Conservation (phyloP, 495 filamentous ascomycete genomes). For the Podospora australis region DNA sequence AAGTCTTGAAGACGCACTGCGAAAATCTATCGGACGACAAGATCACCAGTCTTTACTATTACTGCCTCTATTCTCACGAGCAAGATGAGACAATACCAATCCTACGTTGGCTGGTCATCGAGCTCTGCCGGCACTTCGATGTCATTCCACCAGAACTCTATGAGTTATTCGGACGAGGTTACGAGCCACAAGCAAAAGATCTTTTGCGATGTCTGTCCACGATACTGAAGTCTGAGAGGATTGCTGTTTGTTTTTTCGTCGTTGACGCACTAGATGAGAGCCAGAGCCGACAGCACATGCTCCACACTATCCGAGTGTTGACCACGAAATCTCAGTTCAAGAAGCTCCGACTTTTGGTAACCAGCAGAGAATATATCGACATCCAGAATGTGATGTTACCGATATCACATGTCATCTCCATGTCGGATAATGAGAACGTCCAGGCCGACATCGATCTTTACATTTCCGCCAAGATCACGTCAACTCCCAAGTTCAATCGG, state of each 20-base stretch:
- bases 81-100: constrained; percentile 27
- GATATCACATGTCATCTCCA: constrained; percentile 20
- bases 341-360: constrained; percentile 31
- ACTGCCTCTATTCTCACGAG: constrained; percentile 30
- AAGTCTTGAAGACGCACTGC: constrained; percentile 18
- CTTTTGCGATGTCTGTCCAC: constrained; percentile 6
- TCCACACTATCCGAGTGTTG: constrained; percentile 17
- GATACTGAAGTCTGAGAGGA: background rate
- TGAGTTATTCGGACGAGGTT: background rate
- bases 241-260: constrained; percentile 17
- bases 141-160: constrained; percentile 15
- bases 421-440: constrained; percentile 28
- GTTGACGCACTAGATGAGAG: constrained; percentile 32
- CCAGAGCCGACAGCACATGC: constrained; percentile 15
- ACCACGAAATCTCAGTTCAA: constrained; percentile 25
- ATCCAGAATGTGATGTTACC: constrained; percentile 21
- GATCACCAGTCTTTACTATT: constrained; percentile 25
- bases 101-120: constrained; percentile 23
- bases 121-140: constrained; percentile 24
- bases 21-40: constrained; percentile 2
- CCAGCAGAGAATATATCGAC: constrained; percentile 36
- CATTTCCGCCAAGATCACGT: constrained; percentile 19
- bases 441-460: constrained; percentile 27
- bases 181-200: background rate
- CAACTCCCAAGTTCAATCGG: constrained; percentile 13